Evolutionary conservation across 2,329 filamentous ascomycete species (phyloP).

Genomic region (Venturiaceae sp.): DNA sequence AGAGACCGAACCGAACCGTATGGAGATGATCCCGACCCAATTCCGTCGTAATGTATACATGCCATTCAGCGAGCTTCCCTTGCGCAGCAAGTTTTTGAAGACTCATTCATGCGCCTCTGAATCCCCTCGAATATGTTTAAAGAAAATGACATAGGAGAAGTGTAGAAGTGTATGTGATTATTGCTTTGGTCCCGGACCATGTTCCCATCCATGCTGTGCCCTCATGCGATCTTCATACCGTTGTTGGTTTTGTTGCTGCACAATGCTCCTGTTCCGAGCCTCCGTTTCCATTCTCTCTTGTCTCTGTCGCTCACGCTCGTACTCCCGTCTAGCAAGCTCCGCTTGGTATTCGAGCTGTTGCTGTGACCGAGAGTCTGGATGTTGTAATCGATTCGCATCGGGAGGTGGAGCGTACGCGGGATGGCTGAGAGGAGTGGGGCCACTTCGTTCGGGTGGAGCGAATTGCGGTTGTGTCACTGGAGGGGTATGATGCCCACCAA

Average conservation of each 20-base stretch:
- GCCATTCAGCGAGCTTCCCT: not conserved
- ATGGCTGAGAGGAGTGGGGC: not conserved
- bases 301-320: slow-evolving; percentile 1
- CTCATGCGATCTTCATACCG: not conserved
- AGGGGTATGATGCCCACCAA: slow-evolving; percentile 3
- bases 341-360: not conserved
- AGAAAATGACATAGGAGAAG: not conserved
- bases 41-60: not conserved
- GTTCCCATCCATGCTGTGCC: not conserved
- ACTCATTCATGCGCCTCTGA: not conserved
- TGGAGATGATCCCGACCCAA: too few species aligned
- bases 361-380: not conserved
- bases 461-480: slow-evolving; percentile 1
- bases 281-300: not conserved
- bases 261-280: not conserved
- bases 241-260: not conserved
- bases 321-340: slow-evolving; percentile 3
- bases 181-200: too few species aligned
- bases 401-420: not conserved
- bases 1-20: not conserved
- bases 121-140: not conserved
- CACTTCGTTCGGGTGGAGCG: slow-evolving; percentile 4
- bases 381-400: not conserved
- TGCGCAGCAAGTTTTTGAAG: not conserved
- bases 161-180: too few species aligned